phyloP scores from a whole-genome alignment of 768 basidiomycete genomes.

The Suillus weaverae region DNA sequence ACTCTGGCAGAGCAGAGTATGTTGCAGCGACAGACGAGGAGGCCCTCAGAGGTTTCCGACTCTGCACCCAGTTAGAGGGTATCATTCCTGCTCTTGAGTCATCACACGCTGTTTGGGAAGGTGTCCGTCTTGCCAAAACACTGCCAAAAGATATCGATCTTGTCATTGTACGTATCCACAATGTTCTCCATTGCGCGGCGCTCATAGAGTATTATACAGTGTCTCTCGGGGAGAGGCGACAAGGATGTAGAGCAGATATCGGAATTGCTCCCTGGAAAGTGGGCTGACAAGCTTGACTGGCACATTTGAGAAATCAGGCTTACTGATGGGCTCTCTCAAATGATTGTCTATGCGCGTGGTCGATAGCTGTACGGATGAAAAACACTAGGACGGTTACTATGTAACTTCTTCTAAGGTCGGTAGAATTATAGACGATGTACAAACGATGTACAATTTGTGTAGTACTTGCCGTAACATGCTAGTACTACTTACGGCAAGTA shows the following conservation, averaged over 20 bases:
- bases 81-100: conserved; percentile 98
- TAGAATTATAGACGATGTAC: not conserved
- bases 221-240: conserved; percentile 92
- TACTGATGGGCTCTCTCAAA: not conserved
- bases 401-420: not conserved
- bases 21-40: conserved; percentile 92
- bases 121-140: conserved; percentile 79
- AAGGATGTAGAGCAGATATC: conserved; percentile 98
- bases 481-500: conserved; percentile 19
- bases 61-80: conserved; percentile 90
- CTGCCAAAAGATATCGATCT: conserved; percentile 83
- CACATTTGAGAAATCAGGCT: conserved; percentile 48
- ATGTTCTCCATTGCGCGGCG: not conserved
- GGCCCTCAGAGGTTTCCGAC: conserved; percentile 87
- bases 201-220: conserved; percentile 44
- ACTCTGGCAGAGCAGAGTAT: conserved; percentile 91
- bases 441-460: not conserved
- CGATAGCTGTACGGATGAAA: not conserved
- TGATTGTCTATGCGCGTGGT: not conserved
- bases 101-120: conserved; percentile 95
- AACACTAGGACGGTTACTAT: not conserved
- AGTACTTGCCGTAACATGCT: too few species aligned
- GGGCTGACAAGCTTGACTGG: conserved; percentile 95
- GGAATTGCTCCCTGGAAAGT: conserved; percentile 86
- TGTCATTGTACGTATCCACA: conserved; percentile 70